These are phyloP conservation scores for Tetraselmis chui DNA, from an alignment of 139 green algal genomes.

Conservation along the genomic window DNA sequence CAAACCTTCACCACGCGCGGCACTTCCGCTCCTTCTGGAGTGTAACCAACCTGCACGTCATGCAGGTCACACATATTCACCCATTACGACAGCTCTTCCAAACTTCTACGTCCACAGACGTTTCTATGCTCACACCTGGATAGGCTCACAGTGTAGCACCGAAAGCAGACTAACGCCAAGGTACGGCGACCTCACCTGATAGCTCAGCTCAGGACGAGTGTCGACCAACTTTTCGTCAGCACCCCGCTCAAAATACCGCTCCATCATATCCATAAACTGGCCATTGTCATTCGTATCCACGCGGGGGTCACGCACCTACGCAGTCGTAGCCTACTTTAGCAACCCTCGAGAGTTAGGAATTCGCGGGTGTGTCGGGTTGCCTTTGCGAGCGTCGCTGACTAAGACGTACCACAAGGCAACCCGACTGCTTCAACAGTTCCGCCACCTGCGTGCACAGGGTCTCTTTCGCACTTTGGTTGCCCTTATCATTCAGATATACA, in stretches of 20 bases:
- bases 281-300: conserved; percentile 52
- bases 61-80: too few species aligned
- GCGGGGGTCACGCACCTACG: conserved; percentile 64
- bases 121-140: too few species aligned
- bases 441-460: conserved; percentile 36
- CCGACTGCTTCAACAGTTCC: conserved; percentile 30
- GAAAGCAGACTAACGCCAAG: too few species aligned
- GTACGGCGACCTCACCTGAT: conserved; percentile 80
- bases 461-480: neutral
- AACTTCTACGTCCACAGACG: too few species aligned
- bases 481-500: neutral
- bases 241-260: conserved; percentile 72
- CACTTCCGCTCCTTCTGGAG: conserved; percentile 72
- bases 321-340: neutral
- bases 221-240: conserved; percentile 57
- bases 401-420: conserved; percentile 35
- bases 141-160: too few species aligned
- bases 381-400: neutral
- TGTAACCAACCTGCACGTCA: conserved; percentile 71
- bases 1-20: conserved; percentile 51
- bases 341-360: too few species aligned
- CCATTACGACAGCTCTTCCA: too few species aligned
- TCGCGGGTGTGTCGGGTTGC: too few species aligned
- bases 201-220: conserved; percentile 53
- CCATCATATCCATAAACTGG: conserved; percentile 76